A percentile compares a stretch with the other conserved stretches of the same genome.
phyloP scores from a whole-genome alignment of 768 basidiomycete genomes.

The Rhodotorula babjevae region DNA sequence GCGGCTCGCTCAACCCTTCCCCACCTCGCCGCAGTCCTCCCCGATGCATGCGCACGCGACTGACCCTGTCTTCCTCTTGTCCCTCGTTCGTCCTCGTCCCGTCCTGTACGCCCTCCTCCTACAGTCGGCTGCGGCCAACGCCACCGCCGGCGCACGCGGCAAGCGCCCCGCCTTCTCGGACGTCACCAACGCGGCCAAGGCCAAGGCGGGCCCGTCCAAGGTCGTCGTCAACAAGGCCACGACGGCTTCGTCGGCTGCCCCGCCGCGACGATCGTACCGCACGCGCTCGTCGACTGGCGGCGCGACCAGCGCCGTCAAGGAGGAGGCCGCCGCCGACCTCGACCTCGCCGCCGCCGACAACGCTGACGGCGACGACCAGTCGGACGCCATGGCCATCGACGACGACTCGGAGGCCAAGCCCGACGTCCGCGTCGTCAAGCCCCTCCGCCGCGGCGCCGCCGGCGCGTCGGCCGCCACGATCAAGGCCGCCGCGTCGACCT shows the following conservation, averaged over 20 bases:
- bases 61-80: background rate
- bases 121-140: constrained; percentile 2
- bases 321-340: constrained; percentile 22
- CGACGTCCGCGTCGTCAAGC: constrained; percentile 48
- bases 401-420: constrained; percentile 48
- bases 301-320: constrained; percentile 29
- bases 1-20: background rate
- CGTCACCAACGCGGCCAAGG: constrained; percentile 52
- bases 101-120: background rate
- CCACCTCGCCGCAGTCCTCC: background rate
- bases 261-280: constrained; percentile 24
- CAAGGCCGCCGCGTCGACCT: background rate
- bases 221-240: background rate
- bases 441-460: constrained; percentile 16
- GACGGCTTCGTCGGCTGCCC: background rate
- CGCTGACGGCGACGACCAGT: constrained; percentile 17
- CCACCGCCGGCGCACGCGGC: constrained; percentile 52
- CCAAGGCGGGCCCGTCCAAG: constrained; percentile 22
- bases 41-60: constrained; percentile 12
- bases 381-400: constrained; percentile 53
- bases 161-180: constrained; percentile 73
- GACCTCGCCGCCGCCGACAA: background rate
- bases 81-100: background rate
- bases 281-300: constrained; percentile 36
- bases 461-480: background rate